These are phyloP conservation scores for Ramicandelaber brevisporus DNA, from an alignment of 192 early-diverging fungal genomes.

Conservation along the genomic window DNA sequence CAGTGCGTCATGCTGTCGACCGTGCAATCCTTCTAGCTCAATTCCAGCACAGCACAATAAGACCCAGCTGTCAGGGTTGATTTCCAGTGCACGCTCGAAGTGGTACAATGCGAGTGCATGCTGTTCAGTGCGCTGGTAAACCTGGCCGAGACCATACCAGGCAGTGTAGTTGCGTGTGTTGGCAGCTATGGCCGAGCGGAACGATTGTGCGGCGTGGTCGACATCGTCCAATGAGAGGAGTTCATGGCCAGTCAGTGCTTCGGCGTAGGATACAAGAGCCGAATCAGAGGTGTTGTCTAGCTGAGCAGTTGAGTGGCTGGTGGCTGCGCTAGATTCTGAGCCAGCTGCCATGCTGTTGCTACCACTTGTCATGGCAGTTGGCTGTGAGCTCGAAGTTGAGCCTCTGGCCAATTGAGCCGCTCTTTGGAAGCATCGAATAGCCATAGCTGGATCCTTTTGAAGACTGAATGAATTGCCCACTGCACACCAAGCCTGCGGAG, in stretches of 20 bases:
- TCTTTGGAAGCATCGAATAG: slow-evolving; percentile 47
- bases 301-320: slow-evolving; percentile 32
- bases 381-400: no score
- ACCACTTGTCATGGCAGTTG: no score
- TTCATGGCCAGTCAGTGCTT: slow-evolving; percentile 70
- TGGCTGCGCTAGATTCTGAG: no score
- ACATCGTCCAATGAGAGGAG: slow-evolving; percentile 42
- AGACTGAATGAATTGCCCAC: slow-evolving; percentile 50
- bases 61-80: slow-evolving; percentile 48
- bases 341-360: slow-evolving; percentile 5
- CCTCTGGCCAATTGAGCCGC: slow-evolving; percentile 35
- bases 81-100: slow-evolving; percentile 35
- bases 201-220: slow-evolving; percentile 45
- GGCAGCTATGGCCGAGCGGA: slow-evolving; percentile 38
- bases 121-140: slow-evolving; percentile 48
- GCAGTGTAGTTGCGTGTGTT: slow-evolving; percentile 62
- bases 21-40: no score
- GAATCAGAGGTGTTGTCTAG: no score
- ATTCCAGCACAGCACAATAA: slow-evolving; percentile 44
- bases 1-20: no score
- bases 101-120: slow-evolving; percentile 41
- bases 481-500: slow-evolving; percentile 61
- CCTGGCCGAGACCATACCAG: slow-evolving; percentile 59
- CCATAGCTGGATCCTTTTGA: slow-evolving; percentile 43
- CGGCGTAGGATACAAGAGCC: slow-evolving; percentile 43